A percentile compares a stretch with the other conserved stretches of the same genome.
Evolutionary conservation across 2,329 filamentous ascomycete genomes (phyloP).

Genomic region (Chaetomium globosum): DNA sequence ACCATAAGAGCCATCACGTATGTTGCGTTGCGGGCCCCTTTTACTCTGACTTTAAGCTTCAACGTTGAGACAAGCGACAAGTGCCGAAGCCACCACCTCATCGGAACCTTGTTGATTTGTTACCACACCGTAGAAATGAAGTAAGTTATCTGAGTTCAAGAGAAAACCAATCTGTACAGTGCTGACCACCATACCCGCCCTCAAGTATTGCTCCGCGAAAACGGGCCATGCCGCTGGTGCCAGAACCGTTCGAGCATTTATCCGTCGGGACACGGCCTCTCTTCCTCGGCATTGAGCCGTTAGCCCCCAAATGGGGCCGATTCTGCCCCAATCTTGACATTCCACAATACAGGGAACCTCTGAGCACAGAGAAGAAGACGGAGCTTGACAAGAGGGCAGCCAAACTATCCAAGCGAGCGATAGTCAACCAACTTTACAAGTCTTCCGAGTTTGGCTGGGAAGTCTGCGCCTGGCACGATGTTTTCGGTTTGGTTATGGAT

Average conservation of each 20-base stretch:
- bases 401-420: background rate
- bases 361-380: conserved; percentile 15
- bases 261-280: background rate
- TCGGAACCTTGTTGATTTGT: background rate
- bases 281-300: background rate
- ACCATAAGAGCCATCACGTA: no score
- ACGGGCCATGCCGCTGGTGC: conserved; percentile 12
- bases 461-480: background rate
- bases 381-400: conserved; percentile 8
- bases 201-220: background rate
- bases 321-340: conserved; percentile 16
- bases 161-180: background rate
- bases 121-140: background rate
- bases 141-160: background rate
- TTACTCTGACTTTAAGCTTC: background rate
- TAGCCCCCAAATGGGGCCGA: background rate
- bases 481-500: conserved; percentile 10
- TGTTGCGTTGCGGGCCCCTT: background rate
- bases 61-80: background rate
- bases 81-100: background rate
- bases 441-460: conserved; percentile 19
- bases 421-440: conserved; percentile 3
- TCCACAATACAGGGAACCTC: conserved; percentile 4
- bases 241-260: background rate
- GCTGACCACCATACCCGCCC: background rate